Conservation (phyloP, 495 filamentous ascomycete species). For the Neurospora cerealis region DNA sequence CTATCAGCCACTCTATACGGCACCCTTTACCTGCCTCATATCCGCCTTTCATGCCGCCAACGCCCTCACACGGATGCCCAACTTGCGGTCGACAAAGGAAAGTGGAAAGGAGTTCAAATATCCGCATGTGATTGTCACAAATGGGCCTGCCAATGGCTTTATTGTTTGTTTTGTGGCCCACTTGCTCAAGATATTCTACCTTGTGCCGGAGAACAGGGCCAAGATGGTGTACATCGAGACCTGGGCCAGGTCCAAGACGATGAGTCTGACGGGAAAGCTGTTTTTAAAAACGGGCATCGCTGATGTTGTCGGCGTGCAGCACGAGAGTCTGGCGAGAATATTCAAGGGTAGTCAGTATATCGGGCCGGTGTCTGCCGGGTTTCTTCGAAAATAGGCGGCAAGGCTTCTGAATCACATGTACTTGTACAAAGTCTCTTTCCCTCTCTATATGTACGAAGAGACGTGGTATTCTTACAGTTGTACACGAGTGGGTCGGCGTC, state of each 20-base stretch:
- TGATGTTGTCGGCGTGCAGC: slow-evolving; percentile 35
- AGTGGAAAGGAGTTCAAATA: slow-evolving; percentile 27
- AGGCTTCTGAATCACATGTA: not conserved
- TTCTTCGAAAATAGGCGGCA: not conserved
- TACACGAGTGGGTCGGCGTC: not conserved
- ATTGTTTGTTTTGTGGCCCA: slow-evolving; percentile 63
- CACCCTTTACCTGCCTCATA: slow-evolving; percentile 43
- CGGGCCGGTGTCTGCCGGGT: not conserved
- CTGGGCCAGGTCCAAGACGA: slow-evolving; percentile 69
- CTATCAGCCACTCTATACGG: slow-evolving; percentile 64
- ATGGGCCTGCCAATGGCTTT: slow-evolving; percentile 82
- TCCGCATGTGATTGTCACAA: slow-evolving; percentile 60
- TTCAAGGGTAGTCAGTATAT: not conserved
- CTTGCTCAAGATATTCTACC: slow-evolving; percentile 50
- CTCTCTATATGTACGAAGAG: not conserved
- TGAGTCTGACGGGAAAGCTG: slow-evolving; percentile 75
- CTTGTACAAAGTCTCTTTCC: not conserved
- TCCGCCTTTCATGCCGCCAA: slow-evolving; percentile 47
- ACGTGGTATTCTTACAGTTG: not conserved
- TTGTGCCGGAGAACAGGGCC: slow-evolving; percentile 29
- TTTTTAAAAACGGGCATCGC: slow-evolving; percentile 36
- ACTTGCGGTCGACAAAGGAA: slow-evolving; percentile 19
- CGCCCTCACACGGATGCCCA: slow-evolving; percentile 24
- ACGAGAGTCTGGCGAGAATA: slow-evolving; percentile 13
- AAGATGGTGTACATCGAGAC: slow-evolving; percentile 81